These are phyloP conservation scores for Trichoderma reesei DNA, from an alignment of 495 filamentous ascomycete genomes.

Conservation along the genomic window DNA sequence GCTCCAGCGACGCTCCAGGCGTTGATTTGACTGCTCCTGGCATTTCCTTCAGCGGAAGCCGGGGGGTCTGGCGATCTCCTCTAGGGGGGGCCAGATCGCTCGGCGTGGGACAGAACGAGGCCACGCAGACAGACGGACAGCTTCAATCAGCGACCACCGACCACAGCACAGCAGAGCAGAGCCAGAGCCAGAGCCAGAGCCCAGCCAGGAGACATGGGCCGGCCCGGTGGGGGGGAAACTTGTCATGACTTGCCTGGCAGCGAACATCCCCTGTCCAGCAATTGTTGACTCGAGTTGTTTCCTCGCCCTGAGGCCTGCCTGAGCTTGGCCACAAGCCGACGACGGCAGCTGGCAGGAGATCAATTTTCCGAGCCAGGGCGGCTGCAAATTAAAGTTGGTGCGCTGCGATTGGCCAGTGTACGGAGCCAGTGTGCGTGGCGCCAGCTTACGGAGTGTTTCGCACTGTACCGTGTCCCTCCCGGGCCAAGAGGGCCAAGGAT, in stretches of 20 bases:
- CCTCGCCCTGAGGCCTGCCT: conserved; percentile 8
- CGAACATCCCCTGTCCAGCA: too few species aligned
- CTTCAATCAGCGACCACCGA: too few species aligned
- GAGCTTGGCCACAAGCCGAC: neutral
- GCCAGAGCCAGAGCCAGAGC: too few species aligned
- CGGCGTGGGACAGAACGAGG: conserved; percentile 3
- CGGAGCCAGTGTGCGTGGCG: neutral
- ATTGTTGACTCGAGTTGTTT: too few species aligned
- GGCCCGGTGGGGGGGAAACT: neutral
- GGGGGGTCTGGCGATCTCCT: conserved; percentile 7
- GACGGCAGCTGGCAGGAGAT: conserved; percentile 3
- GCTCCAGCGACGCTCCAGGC: neutral
- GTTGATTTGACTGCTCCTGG: neutral
- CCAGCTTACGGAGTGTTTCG: neutral
- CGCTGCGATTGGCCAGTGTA: conserved; percentile 1
- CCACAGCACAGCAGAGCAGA: too few species aligned
- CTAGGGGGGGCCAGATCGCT: conserved; percentile 8
- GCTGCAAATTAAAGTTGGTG: neutral
- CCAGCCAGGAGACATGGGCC: too few species aligned
- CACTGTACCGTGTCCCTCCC: neutral
- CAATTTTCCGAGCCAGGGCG: conserved; percentile 4
- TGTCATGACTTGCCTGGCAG: neutral
- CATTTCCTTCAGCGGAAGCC: neutral
- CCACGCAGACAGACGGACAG: too few species aligned
- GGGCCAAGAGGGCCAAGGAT: too few species aligned